phyloP scores from a whole-genome alignment of 495 filamentous ascomycete genomes.

The Pseudomonodictys pantanalensis region DNA sequence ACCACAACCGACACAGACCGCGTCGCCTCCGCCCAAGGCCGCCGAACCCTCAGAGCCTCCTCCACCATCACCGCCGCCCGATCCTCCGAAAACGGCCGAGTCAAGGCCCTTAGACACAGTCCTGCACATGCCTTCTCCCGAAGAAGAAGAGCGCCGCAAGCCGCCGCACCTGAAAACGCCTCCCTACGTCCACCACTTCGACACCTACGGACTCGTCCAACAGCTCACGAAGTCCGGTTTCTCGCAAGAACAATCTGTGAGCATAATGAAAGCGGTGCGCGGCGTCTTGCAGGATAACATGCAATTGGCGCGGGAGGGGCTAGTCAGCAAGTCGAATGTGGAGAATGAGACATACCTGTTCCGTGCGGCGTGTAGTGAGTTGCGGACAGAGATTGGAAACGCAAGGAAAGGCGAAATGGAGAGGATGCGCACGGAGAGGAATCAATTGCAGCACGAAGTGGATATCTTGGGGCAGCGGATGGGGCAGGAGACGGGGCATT shows the following conservation, averaged over 20 bases:
- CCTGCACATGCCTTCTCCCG: slow-evolving; percentile 56
- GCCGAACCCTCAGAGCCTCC: slow-evolving; percentile 17
- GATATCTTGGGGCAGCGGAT: slow-evolving; percentile 83
- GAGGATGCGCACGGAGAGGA: slow-evolving; percentile 73
- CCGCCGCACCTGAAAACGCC: slow-evolving; percentile 67
- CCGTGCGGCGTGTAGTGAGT: slow-evolving; percentile 87
- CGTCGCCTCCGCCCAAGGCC: slow-evolving; percentile 10
- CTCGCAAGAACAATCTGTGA: slow-evolving; percentile 64
- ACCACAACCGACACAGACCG: neutral
- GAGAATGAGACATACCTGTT: slow-evolving; percentile 94
- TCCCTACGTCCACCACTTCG: slow-evolving; percentile 92
- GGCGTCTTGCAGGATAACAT: slow-evolving; percentile 72
- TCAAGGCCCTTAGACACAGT: slow-evolving; percentile 62
- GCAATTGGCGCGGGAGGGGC: slow-evolving; percentile 66
- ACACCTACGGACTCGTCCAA: slow-evolving; percentile 82
- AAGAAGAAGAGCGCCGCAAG: slow-evolving; percentile 49
- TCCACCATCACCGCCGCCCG: slow-evolving; percentile 21
- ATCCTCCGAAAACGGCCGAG: slow-evolving; percentile 26
- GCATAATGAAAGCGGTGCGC: slow-evolving; percentile 84
- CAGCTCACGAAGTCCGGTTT: slow-evolving; percentile 70
- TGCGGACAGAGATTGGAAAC: slow-evolving; percentile 73
- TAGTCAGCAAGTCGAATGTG: slow-evolving; percentile 75
- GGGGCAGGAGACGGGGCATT: slow-evolving; percentile 69
- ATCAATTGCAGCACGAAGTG: slow-evolving; percentile 85
- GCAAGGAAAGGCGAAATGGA: slow-evolving; percentile 56